Conservation (phyloP, 2,329 filamentous ascomycete species). For the Raffaelea albimanens region DNA sequence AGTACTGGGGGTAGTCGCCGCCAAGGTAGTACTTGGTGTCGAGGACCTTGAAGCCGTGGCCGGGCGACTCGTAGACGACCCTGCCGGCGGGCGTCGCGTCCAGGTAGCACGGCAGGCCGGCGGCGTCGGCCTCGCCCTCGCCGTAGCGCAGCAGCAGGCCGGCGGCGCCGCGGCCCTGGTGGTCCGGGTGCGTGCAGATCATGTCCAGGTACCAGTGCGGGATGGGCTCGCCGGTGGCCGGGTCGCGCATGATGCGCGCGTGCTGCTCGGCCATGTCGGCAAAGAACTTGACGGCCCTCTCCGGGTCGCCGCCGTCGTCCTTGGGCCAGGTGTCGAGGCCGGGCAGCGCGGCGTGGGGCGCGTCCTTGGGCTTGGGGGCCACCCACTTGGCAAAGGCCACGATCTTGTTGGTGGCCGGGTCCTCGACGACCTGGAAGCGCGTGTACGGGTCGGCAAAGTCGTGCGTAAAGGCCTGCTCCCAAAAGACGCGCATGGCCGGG, state of each 20-base stretch:
- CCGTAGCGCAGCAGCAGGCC: conserved; percentile 38
- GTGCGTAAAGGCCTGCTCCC: conserved; percentile 22
- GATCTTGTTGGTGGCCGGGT: conserved; percentile 13
- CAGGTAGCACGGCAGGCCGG: conserved; percentile 33
- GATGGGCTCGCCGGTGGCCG: conserved; percentile 11
- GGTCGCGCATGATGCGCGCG: conserved; percentile 24
- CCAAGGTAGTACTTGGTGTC: conserved; percentile 23
- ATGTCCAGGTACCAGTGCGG: conserved; percentile 41
- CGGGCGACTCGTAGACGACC: conserved; percentile 31
- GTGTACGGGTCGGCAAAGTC: conserved; percentile 29
- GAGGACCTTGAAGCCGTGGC: conserved; percentile 34
- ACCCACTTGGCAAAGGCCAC: conserved; percentile 41
- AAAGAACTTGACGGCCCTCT: conserved; percentile 30
- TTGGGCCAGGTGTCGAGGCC: conserved; percentile 27
- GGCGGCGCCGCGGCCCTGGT: conserved; percentile 36
- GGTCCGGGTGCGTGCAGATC: conserved; percentile 30
- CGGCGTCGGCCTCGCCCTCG: conserved; percentile 31
- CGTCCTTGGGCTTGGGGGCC: conserved; percentile 12
- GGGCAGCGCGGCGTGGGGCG: conserved; percentile 13
- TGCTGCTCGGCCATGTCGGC: conserved; percentile 24
- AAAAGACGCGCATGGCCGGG: conserved; percentile 21
- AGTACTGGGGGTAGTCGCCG: conserved; percentile 23
- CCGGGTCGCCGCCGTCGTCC: conserved; percentile 25
- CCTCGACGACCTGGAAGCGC: conserved; percentile 29
- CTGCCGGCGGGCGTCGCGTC: conserved; percentile 39